Evolutionary conservation across 306 rosid species (phyloP).

Genomic region (Casuarina cunninghamiana): DNA sequence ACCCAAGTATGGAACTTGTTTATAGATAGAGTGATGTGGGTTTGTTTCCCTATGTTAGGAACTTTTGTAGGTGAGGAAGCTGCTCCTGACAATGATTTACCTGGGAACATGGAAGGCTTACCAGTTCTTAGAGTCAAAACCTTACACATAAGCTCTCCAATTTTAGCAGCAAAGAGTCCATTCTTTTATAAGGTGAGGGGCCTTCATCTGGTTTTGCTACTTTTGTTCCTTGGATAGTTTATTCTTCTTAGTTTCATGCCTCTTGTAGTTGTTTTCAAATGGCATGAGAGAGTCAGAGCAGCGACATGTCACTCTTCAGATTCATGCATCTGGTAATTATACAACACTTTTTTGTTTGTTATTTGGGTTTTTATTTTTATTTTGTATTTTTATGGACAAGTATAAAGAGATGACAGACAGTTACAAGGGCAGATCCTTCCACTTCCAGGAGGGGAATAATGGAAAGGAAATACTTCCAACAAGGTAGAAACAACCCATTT

Average conservation of each 20-base stretch:
- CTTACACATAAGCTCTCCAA: conserved; percentile 51
- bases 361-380: background rate
- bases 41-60: background rate
- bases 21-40: background rate
- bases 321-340: conserved; percentile 48
- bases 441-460: no score
- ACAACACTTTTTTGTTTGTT: background rate
- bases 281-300: conserved; percentile 44
- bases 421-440: no score
- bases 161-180: conserved; percentile 55
- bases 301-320: conserved; percentile 41
- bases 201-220: background rate
- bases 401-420: no score
- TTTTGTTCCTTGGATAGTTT: conserved; percentile 9
- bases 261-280: conserved; percentile 44
- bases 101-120: conserved; percentile 22
- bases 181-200: conserved; percentile 48
- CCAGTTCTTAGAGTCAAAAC: conserved; percentile 33
- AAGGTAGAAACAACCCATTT: no score
- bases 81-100: conserved; percentile 19
- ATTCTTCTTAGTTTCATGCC: conserved; percentile 18
- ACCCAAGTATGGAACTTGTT: background rate
- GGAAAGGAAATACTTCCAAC: no score
- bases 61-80: conserved; percentile 35
- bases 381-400: background rate